phyloP scores from a whole-genome alignment of 2,329 filamentous ascomycete species.

The Pseudogymnoascus sp. region DNA sequence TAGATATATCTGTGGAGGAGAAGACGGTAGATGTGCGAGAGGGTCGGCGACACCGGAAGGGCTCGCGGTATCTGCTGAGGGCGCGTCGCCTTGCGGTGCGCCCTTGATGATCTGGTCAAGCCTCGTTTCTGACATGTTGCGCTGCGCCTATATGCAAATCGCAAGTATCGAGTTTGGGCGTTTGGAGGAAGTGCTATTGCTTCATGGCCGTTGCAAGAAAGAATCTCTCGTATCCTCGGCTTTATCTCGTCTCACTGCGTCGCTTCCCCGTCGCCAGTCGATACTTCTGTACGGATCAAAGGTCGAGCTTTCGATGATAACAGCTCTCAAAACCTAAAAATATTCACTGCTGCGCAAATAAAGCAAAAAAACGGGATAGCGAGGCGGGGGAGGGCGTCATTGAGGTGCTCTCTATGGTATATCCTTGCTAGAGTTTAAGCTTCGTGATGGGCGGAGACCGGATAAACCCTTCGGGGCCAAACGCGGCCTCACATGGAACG shows the following conservation, averaged over 20 bases:
- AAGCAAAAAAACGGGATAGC: background rate
- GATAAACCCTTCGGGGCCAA: background rate
- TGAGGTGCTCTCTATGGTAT: background rate
- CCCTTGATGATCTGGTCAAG: conserved; percentile 86
- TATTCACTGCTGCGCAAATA: background rate
- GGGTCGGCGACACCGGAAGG: conserved; percentile 36
- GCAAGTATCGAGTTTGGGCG: background rate
- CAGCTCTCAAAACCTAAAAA: background rate
- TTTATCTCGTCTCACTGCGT: background rate
- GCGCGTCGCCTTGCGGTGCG: conserved; percentile 58
- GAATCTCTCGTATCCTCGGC: background rate
- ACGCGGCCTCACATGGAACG: background rate
- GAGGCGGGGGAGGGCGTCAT: background rate
- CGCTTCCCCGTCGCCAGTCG: background rate
- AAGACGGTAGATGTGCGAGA: conserved; percentile 28
- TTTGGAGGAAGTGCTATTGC: background rate
- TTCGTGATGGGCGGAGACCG: background rate
- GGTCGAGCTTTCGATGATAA: background rate
- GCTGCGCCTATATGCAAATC: background rate
- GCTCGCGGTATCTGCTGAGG: conserved; percentile 21
- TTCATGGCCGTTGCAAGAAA: conserved; percentile 4
- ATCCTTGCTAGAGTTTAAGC: conserved; percentile 6
- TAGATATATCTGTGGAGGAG: conserved; percentile 66
- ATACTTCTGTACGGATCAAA: background rate
- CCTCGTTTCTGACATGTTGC: conserved; percentile 12